phyloP scores from a whole-genome alignment of 257 asterid species.

The Voacanga thouarsii region DNA sequence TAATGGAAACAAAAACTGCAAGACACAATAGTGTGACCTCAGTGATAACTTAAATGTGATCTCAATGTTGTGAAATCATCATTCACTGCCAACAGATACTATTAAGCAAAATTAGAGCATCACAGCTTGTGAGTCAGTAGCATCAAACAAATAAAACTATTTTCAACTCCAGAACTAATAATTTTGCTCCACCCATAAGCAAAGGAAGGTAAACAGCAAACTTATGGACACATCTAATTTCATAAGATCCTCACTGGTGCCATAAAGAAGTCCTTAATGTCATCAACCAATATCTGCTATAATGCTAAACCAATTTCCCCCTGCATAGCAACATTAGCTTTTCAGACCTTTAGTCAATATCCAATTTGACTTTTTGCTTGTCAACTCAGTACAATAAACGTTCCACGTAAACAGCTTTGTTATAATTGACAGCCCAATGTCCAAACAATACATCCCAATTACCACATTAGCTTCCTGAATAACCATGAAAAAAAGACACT shows the following conservation, averaged over 20 bases:
- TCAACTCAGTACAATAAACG: neutral
- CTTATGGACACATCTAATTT: neutral
- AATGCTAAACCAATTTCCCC: neutral
- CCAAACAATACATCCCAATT: neutral
- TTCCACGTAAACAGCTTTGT: neutral
- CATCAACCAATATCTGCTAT: neutral
- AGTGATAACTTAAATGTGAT: neutral
- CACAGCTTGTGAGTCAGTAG: neutral
- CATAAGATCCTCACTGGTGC: neutral
- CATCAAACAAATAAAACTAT: neutral
- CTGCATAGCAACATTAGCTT: neutral
- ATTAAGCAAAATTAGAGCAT: neutral
- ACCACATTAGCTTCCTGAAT: no score
- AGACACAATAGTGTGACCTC: slow-evolving; percentile 10
- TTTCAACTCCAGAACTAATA: neutral
- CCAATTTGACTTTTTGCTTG: neutral
- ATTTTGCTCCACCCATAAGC: neutral
- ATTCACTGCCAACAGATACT: neutral
- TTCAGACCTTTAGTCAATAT: neutral
- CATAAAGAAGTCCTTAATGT: neutral
- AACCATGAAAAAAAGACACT: neutral
- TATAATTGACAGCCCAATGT: neutral
- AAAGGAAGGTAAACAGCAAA: neutral
- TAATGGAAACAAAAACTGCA: slow-evolving; percentile 13
- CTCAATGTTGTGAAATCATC: neutral